Conservation (phyloP, 352 stramenopile species). For the Globisporangium canariense region DNA sequence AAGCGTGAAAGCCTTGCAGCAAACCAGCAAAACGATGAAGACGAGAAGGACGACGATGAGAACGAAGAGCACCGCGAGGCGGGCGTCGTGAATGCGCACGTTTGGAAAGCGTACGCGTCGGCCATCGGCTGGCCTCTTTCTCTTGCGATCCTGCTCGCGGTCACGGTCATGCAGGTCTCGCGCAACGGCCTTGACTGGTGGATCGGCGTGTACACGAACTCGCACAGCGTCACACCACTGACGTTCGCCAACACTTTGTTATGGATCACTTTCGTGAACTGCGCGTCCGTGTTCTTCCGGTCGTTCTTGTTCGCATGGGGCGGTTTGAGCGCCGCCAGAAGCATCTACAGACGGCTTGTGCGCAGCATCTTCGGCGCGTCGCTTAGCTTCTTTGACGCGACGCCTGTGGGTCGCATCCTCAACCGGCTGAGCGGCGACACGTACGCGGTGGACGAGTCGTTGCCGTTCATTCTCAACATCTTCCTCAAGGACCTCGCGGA, state of each 20-base stretch:
- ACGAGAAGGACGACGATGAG: not conserved
- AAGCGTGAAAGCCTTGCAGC: no score
- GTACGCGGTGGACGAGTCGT: slow-evolving; percentile 81
- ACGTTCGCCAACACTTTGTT: slow-evolving; percentile 58
- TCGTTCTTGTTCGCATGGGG: slow-evolving; percentile 86
- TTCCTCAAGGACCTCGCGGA: slow-evolving; percentile 81
- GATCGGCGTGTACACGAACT: slow-evolving; percentile 79
- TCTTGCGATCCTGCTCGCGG: slow-evolving; percentile 40
- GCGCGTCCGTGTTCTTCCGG: slow-evolving; percentile 60
- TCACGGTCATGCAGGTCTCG: slow-evolving; percentile 74
- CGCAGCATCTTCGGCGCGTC: slow-evolving; percentile 49
- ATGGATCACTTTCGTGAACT: slow-evolving; percentile 67
- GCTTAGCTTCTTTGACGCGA: slow-evolving; percentile 68
- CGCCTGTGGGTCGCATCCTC: slow-evolving; percentile 61
- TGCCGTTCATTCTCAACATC: slow-evolving; percentile 89
- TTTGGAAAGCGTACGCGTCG: slow-evolving; percentile 62
- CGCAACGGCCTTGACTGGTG: slow-evolving; percentile 81
- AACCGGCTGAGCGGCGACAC: slow-evolving; percentile 82
- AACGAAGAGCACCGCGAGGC: slow-evolving; percentile 55
- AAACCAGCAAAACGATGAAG: not conserved
- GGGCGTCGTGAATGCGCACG: slow-evolving; percentile 43
- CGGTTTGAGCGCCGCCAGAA: slow-evolving; percentile 60
- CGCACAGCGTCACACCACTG: slow-evolving; percentile 36
- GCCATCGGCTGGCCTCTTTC: slow-evolving; percentile 50
- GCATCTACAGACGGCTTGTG: slow-evolving; percentile 58